Conservation (phyloP, 2,329 filamentous ascomycete genomes). For the Xylaria sp. region DNA sequence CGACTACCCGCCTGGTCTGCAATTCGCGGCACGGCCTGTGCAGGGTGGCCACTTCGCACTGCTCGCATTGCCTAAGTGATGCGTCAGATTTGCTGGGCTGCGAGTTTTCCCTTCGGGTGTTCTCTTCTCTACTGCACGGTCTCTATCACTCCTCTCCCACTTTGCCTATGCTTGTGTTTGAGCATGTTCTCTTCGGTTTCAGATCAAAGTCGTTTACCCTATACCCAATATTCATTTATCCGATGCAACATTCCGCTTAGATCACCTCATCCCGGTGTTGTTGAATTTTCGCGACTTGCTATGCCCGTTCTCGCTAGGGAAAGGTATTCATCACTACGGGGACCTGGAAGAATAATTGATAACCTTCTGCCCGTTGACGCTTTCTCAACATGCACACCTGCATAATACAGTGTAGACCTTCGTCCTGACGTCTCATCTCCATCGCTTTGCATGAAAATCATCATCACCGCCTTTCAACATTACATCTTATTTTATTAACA, state of each 20-base stretch:
- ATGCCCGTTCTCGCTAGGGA: neutral
- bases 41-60: constrained; percentile 81
- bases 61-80: constrained; percentile 62
- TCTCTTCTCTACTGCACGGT: neutral
- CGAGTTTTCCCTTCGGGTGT: neutral
- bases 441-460: too few relatives aligned
- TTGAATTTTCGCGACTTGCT: neutral
- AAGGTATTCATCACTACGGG: neutral
- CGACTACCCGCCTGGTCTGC: constrained; percentile 62
- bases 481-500: too few relatives aligned
- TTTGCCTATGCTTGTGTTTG: neutral
- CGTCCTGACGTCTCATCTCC: too few relatives aligned
- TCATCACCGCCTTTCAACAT: too few relatives aligned
- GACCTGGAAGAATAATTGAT: neutral
- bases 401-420: too few relatives aligned
- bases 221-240: neutral
- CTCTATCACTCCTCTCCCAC: neutral
- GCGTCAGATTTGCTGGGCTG: neutral
- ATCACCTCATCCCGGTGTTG: neutral
- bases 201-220: neutral
- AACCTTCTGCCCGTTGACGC: too few relatives aligned
- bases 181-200: neutral
- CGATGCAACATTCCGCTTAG: neutral
- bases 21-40: constrained; percentile 80
- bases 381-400: too few relatives aligned